A percentile compares a stretch with the other conserved stretches of the same genome.
phyloP scores from a whole-genome alignment of 768 basidiomycete genomes.

The Hericium erinaceus region DNA sequence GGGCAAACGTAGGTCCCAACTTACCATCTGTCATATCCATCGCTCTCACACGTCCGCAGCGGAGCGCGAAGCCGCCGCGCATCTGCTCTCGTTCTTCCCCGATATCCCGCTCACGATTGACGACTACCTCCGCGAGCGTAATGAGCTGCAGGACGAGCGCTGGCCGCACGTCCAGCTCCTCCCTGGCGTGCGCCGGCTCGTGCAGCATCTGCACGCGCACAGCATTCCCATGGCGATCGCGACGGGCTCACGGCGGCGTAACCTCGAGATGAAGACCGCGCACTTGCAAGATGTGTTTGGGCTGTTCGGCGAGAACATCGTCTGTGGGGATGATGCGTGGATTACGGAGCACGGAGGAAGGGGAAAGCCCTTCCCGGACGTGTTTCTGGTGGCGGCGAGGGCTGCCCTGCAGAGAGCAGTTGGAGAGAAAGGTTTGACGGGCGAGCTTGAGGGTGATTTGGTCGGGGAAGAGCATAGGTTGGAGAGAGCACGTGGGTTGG shows the following conservation, averaged over 20 bases:
- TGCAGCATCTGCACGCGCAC: constrained; percentile 61
- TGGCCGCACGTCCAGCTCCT: constrained; percentile 68
- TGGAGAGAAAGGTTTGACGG: constrained; percentile 34
- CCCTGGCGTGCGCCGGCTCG: constrained; percentile 63
- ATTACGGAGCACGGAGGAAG: constrained; percentile 24
- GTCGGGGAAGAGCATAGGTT: constrained; percentile 26
- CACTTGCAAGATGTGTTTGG: constrained; percentile 51
- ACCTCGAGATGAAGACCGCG: constrained; percentile 57
- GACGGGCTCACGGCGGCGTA: constrained; percentile 61
- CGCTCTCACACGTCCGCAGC: constrained; percentile 29
- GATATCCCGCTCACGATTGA: constrained; percentile 56
- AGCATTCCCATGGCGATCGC: constrained; percentile 73
- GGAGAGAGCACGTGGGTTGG: constrained; percentile 56
- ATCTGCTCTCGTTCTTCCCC: constrained; percentile 73
- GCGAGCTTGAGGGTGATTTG: constrained; percentile 25
- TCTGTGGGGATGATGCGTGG: constrained; percentile 64
- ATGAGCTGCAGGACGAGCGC: constrained; percentile 44
- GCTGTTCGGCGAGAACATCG: constrained; percentile 51
- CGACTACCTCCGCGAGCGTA: constrained; percentile 48
- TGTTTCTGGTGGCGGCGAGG: constrained; percentile 68
- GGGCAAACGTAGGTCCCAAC: constrained; percentile 57
- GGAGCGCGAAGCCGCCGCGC: constrained; percentile 50
- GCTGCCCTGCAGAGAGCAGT: constrained; percentile 38
- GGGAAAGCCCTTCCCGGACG: constrained; percentile 79
- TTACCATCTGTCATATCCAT: too few relatives aligned